Evolutionary conservation across 352 stramenopile species (phyloP).

Genomic region (Aphanomyces stellatus): DNA sequence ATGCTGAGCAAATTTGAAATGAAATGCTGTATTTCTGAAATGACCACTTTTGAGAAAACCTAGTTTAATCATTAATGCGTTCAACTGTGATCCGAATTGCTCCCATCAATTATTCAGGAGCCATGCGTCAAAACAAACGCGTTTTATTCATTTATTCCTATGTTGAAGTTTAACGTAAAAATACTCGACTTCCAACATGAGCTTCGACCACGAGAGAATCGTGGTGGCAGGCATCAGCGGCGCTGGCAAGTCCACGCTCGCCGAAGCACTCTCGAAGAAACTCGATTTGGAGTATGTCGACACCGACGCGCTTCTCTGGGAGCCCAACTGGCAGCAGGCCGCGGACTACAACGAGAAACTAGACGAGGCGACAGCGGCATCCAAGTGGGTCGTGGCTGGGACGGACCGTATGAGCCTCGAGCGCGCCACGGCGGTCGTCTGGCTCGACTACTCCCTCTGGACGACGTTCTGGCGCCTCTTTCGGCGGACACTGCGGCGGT

Average conservation of each 20-base stretch:
- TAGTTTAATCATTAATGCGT: too few relatives aligned
- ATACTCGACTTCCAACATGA: too few relatives aligned
- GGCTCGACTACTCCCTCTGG: conserved; percentile 1
- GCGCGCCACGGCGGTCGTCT: neutral
- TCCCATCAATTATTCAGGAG: too few relatives aligned
- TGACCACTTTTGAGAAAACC: too few relatives aligned
- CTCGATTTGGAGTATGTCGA: neutral
- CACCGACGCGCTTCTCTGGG: conserved; percentile 6
- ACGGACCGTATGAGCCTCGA: neutral
- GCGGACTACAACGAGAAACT: conserved; percentile 1
- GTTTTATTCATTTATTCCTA: too few relatives aligned
- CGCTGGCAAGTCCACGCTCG: conserved; percentile 10
- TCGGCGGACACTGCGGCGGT: neutral
- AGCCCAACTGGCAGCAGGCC: neutral
- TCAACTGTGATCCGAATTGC: neutral
- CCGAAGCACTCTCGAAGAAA: neutral
- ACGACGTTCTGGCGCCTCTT: neutral
- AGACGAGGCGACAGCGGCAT: neutral
- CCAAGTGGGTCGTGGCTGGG: conserved; percentile 1
- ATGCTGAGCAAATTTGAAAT: neutral
- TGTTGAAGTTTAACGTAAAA: neutral
- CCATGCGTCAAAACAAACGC: too few relatives aligned
- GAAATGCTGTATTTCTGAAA: too few relatives aligned
- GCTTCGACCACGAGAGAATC: too few relatives aligned
- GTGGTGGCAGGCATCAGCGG: neutral